Base-by-base conservation (phyloP, 176 grass and related monocot species). In the Hyparrhenia diplandra region DNA sequence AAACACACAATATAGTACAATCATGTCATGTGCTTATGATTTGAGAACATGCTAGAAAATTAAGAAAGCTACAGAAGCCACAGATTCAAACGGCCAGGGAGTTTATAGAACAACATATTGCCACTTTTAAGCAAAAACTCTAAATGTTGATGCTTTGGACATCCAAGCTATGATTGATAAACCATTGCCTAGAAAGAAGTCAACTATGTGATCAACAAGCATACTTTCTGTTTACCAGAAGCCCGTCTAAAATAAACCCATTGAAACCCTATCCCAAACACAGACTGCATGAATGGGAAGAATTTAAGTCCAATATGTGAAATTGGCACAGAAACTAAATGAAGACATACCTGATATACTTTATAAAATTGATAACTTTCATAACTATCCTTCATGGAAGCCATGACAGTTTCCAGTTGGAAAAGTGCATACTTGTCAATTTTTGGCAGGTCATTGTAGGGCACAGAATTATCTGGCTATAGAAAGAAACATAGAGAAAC, bases 341-440 rank as follows among this genome's bases (percentile, higher is more conserved):
- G 20, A 58, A 68, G 59, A 79, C 64, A 30, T 85, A 98, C 95
- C 95, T 98, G 95, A 52, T 91, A 98, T 84, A 95, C 92, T 91
- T 98, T 98, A 73, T 91, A 98, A 86, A 98, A 93, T 67, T 98
- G 86, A 57, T 93, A 95, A 64, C 78, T 85, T 25, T 98, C 95
- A 83, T 98, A 98, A 81, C 86, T 86, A 65, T 91, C 95, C 86
- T 87, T 92, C 73, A 98, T 92, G 60, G 88, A 87, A 75, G 84
- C 78, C 63, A 94, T 84, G 57, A 98, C 81, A 88, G 91, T 98
- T 87, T 93, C 88, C 67, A 98, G 79, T 89, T 98, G 95, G 81
- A 89, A 95, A 84, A 98, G 86, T 84, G 92, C 84, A 61, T 95
- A 93, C 84, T 93, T 92, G 76, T 98, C 95, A 65, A 98, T 95